Evolutionary conservation across 2,329 filamentous ascomycete species (phyloP).

Genomic region (Teratosphaeriaceae sp.): DNA sequence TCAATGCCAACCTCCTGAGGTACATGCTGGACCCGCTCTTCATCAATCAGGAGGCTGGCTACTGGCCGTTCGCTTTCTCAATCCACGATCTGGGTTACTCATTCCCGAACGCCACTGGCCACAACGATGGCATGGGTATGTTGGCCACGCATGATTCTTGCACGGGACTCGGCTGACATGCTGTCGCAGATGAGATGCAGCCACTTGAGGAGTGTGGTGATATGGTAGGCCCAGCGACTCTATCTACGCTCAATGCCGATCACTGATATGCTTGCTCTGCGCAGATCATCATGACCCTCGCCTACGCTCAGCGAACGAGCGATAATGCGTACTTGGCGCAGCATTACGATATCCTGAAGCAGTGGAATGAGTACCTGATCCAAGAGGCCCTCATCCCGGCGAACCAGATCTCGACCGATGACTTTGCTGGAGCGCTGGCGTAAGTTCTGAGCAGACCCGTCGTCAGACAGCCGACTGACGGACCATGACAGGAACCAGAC

Average conservation of each 20-base stretch:
- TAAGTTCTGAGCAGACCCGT: constrained; percentile 3
- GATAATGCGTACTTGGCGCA: constrained; percentile 44
- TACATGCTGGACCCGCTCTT: constrained; percentile 74
- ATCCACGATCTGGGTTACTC: constrained; percentile 70
- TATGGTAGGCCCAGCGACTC: no score
- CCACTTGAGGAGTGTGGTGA: constrained; percentile 73
- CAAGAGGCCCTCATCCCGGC: constrained; percentile 59
- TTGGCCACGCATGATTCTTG: constrained; percentile 27
- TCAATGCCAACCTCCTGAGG: constrained; percentile 71
- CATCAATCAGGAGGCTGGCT: constrained; percentile 73
- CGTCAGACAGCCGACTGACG: not conserved
- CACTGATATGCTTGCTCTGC: no score
- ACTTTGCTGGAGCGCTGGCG: constrained; percentile 71
- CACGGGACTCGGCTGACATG: not conserved
- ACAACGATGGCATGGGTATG: constrained; percentile 65
- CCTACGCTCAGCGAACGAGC: constrained; percentile 51
- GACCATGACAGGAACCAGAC: constrained; percentile 51
- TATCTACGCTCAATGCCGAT: no score
- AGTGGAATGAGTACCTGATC: constrained; percentile 51
- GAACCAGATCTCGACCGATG: constrained; percentile 74
- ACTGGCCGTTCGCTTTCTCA: constrained; percentile 76
- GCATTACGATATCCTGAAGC: constrained; percentile 48
- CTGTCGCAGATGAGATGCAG: constrained; percentile 35
- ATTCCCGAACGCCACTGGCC: constrained; percentile 72
- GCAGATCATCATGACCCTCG: constrained; percentile 39